Evolutionary conservation across 2,329 filamentous ascomycete genomes (phyloP).

Genomic region (Claviceps quebecensis): DNA sequence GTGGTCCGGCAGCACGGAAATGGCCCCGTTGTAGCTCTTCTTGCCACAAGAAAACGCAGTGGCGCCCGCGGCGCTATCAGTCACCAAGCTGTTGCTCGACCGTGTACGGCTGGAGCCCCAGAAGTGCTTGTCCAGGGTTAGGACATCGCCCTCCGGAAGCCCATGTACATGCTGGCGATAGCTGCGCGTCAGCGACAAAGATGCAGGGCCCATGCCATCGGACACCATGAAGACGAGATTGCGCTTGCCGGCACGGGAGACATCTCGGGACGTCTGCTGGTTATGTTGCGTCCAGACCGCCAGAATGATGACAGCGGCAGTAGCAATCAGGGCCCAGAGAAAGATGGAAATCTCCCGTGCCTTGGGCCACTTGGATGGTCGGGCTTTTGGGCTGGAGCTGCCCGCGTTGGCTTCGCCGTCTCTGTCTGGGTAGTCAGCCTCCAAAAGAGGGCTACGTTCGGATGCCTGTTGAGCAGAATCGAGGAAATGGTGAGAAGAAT

Average conservation of each 20-base stretch:
- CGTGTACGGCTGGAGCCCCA: constrained; percentile 83
- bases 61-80: constrained; percentile 91
- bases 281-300: constrained; percentile 59
- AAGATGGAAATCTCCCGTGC: constrained; percentile 4
- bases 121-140: constrained; percentile 75
- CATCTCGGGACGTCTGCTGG: constrained; percentile 29
- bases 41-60: constrained; percentile 86
- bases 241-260: constrained; percentile 49
- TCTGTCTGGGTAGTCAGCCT: not conserved
- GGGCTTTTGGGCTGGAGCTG: constrained; percentile 58
- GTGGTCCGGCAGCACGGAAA: constrained; percentile 73
- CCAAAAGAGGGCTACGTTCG: constrained; percentile 4
- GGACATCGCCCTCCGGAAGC: constrained; percentile 59
- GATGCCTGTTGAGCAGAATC: constrained; percentile 1
- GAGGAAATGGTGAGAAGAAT: not conserved
- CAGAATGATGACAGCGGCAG: constrained; percentile 4
- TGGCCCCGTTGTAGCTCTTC: constrained; percentile 96
- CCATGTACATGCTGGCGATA: constrained; percentile 67
- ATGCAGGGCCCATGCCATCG: constrained; percentile 94
- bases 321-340: constrained; percentile 4
- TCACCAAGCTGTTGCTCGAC: constrained; percentile 73
- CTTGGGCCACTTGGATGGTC: constrained; percentile 35
- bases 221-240: constrained; percentile 99
- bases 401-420: constrained; percentile 59
- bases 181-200: constrained; percentile 70